Base-by-base conservation (phyloP, 2,329 filamentous ascomycete genomes). In the Pseudocercospora crystallina region DNA sequence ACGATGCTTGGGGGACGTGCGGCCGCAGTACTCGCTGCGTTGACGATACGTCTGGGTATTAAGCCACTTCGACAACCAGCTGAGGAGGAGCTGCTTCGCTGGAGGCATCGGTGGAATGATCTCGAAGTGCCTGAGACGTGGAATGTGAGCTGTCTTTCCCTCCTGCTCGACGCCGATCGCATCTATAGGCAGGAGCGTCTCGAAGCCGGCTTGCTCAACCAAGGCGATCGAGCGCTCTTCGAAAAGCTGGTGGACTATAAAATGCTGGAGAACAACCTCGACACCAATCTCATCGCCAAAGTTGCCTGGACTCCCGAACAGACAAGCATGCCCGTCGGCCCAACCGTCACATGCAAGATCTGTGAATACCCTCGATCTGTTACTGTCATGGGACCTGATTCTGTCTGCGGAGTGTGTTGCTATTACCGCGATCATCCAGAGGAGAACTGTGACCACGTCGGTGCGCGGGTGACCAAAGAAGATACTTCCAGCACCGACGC, bases 81-180 rank as follows among this genome's bases (percentile, higher is more conserved):
- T 43, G 45, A 49, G 26, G 37, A 29, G 30, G 35, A 45, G 9
- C 43, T 56, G 44, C 15, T 43, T 33, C 36, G 42, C 8, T 53
- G 49, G 53, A 26, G 15, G 8, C 35, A 53, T 9, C 37, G 31
- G n/a, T 53, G 53, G 53, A 56, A 56, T 15, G 38, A 49, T 2
- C 15, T 56, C n/a, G 53, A 53, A 13, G 37, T 56, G 13, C 49
- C 53, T 2, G 53, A 56, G 43, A 56, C 53, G 1, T 53, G 53
- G 53, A 56, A 45, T 40, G 17, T 52, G 30, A 49, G 42, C 29
- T 56, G 49, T 45, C 41, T 56, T 10, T 45, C 49, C 37, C 40
- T 56, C 31, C 36, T 56, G 12, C 31, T 56, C n/a, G 49, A 56
- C 17, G 49, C 53, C 5, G 53, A 56, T 38, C 38, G 44, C 11